Base-by-base conservation (phyloP, 257 asterid genomes). In the Ophiorrhiza pumila region DNA sequence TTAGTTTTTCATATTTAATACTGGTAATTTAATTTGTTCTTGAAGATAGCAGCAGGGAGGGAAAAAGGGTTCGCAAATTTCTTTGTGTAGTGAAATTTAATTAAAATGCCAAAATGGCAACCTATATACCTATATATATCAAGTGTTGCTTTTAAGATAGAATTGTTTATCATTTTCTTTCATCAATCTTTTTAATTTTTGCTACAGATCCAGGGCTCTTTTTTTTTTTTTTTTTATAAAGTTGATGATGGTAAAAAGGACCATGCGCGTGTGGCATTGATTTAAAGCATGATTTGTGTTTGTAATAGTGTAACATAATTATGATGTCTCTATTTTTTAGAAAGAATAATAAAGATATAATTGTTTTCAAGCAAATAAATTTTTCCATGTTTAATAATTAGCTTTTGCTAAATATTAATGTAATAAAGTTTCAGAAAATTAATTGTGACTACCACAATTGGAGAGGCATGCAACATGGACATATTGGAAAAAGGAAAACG, bases 231-330 rank as follows among this genome's bases (percentile, higher is more conserved):
- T 74, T 66, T 76, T 71, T 65, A 10, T 46, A 80, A 81, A 84
- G 88, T 59, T 72, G 76, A 52, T 64, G 76, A 75, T 7, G 76
- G 73, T 7, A 67, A 72, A 77, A 74, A 78, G 84, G 68, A 67
- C 65, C 85, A 80, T 79, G 88, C 86, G 91, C 83, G 85, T 83
- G 89, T 79, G 81, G 57, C 52, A 31, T 83, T 74, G 76, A 77
- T 81, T 53, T 75, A 72, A 65, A 81, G 81, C 73, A 84, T 77
- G 77, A 71, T 78, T 77, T 65, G 79, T 81, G 74, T 75, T 75
- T 78, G 79, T 69, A 79, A 82, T 73, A 79, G 73, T 63, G 81
- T 77, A 80, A 64, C 87, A 83, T 32, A 77, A 85, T 85, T 64
- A 84, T 87, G 79, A 75, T 77, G 87, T 82, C 83, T 43, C 72